Evolutionary conservation across 2,329 filamentous ascomycete species (phyloP), one percentile per base, ranked within the genome.

Genomic region (Aspergillus alliaceus): DNA sequence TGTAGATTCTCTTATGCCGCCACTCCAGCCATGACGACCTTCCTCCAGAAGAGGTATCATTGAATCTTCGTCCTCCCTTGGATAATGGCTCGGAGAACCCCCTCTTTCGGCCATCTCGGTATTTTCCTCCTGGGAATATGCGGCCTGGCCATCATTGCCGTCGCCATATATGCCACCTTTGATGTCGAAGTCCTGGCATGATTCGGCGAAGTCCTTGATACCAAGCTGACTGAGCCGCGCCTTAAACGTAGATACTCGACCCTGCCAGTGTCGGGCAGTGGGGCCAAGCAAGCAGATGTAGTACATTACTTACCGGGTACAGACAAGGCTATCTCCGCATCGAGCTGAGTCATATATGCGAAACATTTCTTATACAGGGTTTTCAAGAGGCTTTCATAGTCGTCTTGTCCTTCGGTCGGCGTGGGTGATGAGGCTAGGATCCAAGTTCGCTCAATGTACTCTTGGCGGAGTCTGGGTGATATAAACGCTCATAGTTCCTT

Each of bases 41-140:
- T 14, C 77, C 15, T 74, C 68, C 27, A 73, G 67, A 11, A 12
- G 15, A 9, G 32, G 7, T 0, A 83, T 66, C 2, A 73, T 72
- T 2, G 77, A 68, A 37, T 82, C 79, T 12, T 76, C 65, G 20
- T 73, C 55, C 11, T 42, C n/a, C 2, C 22, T 25, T 12, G 37
- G 8, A 22, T 34, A 7, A 22, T 39, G 35, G 2, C n/a, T 25
- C 15, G 42, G 4, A 1, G 15, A 24, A 5, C 2, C 14, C 6
- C 12, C 18, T 32, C 15, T 8, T 34, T 34, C 25, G 14, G 18
- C 14, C 7, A 9, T 42, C n/a, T 25, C 39, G 9, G 4, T 24
- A 25, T 39, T 44, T 4, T 8, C 32, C 15, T 39, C 11, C 1
- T 32, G 15, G 12, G 44, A 47, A n/a, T 6, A 29, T 18, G 6